Conservation (phyloP, 2,329 filamentous ascomycete genomes). For the Phialophora macrospora region DNA sequence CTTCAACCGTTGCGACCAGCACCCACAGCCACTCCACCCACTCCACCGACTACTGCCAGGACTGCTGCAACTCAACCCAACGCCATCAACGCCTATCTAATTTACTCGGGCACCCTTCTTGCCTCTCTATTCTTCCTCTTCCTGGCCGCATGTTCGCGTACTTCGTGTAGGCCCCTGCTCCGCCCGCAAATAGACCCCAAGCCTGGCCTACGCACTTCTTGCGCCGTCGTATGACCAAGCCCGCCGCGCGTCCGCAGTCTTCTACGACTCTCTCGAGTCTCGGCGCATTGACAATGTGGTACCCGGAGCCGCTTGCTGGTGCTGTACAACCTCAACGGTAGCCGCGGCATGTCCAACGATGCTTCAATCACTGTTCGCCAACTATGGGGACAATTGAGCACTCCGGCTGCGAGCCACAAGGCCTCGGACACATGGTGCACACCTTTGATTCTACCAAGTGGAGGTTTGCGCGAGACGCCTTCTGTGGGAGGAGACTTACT, state of each 20-base stretch:
- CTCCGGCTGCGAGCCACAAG: conserved; percentile 44
- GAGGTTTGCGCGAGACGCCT: conserved; percentile 49
- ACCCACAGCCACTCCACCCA: neutral
- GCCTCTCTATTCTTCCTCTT: neutral
- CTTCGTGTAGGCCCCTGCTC: neutral
- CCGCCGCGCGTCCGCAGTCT: conserved; percentile 21
- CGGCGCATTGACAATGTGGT: conserved; percentile 27
- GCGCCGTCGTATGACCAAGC: conserved; percentile 19
- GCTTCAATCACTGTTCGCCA: conserved; percentile 37
- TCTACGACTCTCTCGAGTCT: conserved; percentile 30
- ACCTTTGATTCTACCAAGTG: conserved; percentile 65
- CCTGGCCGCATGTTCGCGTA: neutral
- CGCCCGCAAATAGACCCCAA: neutral
- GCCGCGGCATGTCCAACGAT: conserved; percentile 34
- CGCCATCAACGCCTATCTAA: neutral
- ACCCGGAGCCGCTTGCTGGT: conserved; percentile 7
- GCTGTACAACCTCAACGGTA: conserved; percentile 27
- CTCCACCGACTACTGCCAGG: neutral
- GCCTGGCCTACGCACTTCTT: neutral
- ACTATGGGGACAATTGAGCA: conserved; percentile 37
- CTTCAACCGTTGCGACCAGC: no score
- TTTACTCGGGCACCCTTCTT: neutral
- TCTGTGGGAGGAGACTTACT: neutral
- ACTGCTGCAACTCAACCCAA: neutral
- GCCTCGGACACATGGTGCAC: conserved; percentile 59